phyloP scores from a whole-genome alignment of 305 asterid genomes.

The Rubia balearica region DNA sequence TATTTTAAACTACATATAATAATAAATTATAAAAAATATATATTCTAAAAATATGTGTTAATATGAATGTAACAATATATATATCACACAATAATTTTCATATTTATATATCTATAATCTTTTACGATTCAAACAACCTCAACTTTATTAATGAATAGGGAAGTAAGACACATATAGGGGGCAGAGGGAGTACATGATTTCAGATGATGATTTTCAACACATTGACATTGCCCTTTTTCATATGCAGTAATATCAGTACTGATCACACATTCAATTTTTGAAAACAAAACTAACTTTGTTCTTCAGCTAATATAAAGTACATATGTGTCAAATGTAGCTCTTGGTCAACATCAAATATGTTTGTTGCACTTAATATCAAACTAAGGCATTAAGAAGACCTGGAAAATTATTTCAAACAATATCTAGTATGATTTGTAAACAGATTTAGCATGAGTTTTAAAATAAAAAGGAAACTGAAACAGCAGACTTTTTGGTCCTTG shows the following conservation, averaged over 20 bases:
- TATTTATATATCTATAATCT: no score
- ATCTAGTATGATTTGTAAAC: neutral
- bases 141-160: no score
- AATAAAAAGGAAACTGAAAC: neutral
- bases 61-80: no score
- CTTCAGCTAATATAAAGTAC: neutral
- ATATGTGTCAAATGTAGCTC: neutral
- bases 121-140: no score
- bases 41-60: no score
- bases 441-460: neutral
- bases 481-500: neutral
- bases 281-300: neutral
- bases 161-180: no score
- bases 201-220: slow-evolving; percentile 2
- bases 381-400: neutral
- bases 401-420: neutral
- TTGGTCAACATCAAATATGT: neutral
- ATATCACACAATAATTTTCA: no score
- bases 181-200: neutral
- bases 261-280: neutral
- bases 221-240: neutral
- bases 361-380: neutral
- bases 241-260: neutral
- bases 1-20: no score
- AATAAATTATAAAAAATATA: no score